Conservation (phyloP, 352 stramenopile genomes). For the Pythium dissotocum region DNA sequence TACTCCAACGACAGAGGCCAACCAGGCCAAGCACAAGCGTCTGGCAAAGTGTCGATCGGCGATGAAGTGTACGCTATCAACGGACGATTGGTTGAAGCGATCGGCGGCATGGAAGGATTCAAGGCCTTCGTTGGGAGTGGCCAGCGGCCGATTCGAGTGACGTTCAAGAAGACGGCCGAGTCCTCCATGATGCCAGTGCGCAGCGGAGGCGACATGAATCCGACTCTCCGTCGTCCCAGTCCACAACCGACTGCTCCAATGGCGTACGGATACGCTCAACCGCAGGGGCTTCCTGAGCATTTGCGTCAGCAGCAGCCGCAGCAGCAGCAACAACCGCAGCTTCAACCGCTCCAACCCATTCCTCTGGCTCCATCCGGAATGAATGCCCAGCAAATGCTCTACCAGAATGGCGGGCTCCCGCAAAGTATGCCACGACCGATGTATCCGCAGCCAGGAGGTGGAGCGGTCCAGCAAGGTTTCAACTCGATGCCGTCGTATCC, state of each 20-base stretch:
- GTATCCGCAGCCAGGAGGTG: conserved; percentile 19
- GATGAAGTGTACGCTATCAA: conserved; percentile 85
- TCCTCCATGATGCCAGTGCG: conserved; percentile 20
- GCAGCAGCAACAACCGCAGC: conserved; percentile 2
- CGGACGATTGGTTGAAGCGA: conserved; percentile 45
- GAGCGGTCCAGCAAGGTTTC: not conserved
- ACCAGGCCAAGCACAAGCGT: conserved; percentile 74
- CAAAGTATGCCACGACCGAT: conserved; percentile 14
- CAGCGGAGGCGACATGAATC: not conserved
- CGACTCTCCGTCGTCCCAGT: conserved; percentile 3
- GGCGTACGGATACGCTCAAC: conserved; percentile 6
- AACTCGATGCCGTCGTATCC: conserved; percentile 2
- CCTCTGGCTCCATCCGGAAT: not conserved
- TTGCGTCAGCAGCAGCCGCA: conserved; percentile 6
- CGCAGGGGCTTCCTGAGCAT: not conserved
- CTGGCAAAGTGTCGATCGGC: conserved; percentile 66
- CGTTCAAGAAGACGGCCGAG: conserved; percentile 45
- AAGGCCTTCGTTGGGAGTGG: conserved; percentile 62
- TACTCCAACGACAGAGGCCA: conserved; percentile 71
- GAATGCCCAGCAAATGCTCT: conserved; percentile 11
- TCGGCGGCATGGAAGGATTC: conserved; percentile 83
- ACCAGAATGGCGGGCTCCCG: conserved; percentile 3
- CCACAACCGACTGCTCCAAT: not conserved
- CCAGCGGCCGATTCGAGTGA: conserved; percentile 68
- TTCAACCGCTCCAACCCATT: conserved; percentile 2